Conservation (phyloP, 305 asterid species). For the Stenogyne calaminthoides region DNA sequence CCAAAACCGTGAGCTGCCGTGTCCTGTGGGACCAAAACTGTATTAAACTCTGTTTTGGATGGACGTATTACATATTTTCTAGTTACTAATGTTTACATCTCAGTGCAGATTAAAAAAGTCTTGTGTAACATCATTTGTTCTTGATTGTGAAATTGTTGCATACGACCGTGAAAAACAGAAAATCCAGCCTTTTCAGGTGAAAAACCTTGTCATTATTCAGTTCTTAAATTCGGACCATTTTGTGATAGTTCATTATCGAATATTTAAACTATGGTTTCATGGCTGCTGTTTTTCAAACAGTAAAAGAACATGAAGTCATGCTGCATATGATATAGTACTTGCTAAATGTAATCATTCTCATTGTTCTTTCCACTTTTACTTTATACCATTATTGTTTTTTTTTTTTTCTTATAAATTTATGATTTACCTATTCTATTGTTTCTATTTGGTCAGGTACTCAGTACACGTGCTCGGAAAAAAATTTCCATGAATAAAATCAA, state of each 20-base stretch:
- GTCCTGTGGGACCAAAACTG: no score
- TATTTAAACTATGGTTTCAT: not conserved
- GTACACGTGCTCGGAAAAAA: constrained; percentile 92
- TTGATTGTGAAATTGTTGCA: constrained; percentile 96
- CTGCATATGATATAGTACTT: constrained; percentile 5
- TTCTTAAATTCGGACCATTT: constrained; percentile 19
- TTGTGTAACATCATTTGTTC: constrained; percentile 79
- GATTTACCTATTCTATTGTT: not conserved
- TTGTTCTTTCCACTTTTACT: not conserved
- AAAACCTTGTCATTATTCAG: constrained; percentile 16
- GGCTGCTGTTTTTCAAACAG: no score
- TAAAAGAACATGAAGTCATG: constrained; percentile 8
- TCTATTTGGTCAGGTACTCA: constrained; percentile 60
- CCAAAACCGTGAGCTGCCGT: no score
- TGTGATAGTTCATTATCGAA: constrained; percentile 12
- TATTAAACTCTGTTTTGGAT: constrained; percentile 9
- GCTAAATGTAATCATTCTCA: not conserved
- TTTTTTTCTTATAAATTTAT: not conserved
- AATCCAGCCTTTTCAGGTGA: constrained; percentile 92
- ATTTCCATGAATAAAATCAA: constrained; percentile 72
- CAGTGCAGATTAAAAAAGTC: constrained; percentile 73
- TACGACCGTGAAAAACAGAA: constrained; percentile 88
- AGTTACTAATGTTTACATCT: constrained; percentile 33
- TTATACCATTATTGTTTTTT: constrained; percentile 13
- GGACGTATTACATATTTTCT: not conserved